Percentiles rank a stretch among this genome's conserved stretches.
Conservation (phyloP, 2,329 filamentous ascomycete species). For the Bipolaris bicolor region DNA sequence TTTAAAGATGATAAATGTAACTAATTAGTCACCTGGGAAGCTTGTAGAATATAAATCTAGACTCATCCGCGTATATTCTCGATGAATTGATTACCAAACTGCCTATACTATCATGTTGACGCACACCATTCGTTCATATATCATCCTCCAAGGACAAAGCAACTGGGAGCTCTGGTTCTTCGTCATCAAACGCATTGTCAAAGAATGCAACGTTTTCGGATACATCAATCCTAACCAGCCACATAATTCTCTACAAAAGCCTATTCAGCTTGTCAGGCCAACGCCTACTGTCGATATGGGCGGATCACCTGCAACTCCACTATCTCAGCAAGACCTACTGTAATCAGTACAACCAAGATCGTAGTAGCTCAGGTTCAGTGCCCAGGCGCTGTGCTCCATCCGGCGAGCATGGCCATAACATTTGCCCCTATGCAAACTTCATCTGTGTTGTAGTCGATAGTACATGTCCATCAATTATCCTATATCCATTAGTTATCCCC, state of each 20-base stretch:
- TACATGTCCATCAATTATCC: too few species aligned
- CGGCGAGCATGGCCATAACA: too few species aligned
- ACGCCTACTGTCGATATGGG: constrained; percentile 2
- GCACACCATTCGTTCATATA: neutral
- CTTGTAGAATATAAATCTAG: constrained; percentile 1
- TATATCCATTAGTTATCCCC: too few species aligned
- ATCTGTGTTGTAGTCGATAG: too few species aligned
- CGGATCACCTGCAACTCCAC: neutral
- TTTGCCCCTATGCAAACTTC: too few species aligned
- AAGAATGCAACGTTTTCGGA: too few species aligned
- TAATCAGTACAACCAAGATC: neutral
- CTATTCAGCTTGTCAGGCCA: neutral
- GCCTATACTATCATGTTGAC: constrained; percentile 4
- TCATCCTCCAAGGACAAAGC: neutral
- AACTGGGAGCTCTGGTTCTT: constrained; percentile 22
- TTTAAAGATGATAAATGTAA: too few species aligned
- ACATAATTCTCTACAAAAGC: constrained; percentile 2
- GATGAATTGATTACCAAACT: neutral
- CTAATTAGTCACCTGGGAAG: too few species aligned
- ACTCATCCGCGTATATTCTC: constrained; percentile 9
- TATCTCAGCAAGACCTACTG: constrained; percentile 6
- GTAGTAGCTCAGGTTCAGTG: neutral
- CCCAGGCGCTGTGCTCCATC: too few species aligned
- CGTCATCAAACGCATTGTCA: constrained; percentile 3
- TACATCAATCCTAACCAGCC: neutral